These are phyloP conservation scores for Epichloe coenophiala DNA, from an alignment of 2,329 filamentous ascomycete genomes.

Conservation along the genomic window DNA sequence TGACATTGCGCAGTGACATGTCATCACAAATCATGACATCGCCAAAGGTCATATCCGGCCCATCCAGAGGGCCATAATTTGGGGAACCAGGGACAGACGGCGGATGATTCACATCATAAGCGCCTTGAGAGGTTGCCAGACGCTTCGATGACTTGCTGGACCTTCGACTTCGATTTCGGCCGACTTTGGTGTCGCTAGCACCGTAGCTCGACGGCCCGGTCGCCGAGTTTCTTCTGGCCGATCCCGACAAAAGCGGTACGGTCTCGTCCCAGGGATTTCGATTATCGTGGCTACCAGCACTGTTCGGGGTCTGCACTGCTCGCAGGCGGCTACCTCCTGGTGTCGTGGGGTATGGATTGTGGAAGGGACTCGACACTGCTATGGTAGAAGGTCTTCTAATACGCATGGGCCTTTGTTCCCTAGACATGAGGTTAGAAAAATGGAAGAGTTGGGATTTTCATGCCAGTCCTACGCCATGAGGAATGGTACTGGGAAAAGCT, in stretches of 20 bases:
- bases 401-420: conserved; percentile 48
- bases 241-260: conserved; percentile 37
- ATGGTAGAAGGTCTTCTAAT: conserved; percentile 46
- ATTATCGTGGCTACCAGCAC: conserved; percentile 35
- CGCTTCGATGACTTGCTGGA: conserved; percentile 39
- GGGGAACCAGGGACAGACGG: conserved; percentile 55
- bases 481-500: conserved; percentile 5
- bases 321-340: conserved; percentile 21
- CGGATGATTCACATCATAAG: conserved; percentile 53
- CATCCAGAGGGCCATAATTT: conserved; percentile 32
- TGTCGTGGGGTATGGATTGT: conserved; percentile 17
- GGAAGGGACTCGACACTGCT: conserved; percentile 20
- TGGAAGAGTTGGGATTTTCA: neutral
- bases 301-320: conserved; percentile 22
- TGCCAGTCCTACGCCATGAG: neutral
- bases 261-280: conserved; percentile 33
- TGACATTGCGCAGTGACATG: conserved; percentile 26
- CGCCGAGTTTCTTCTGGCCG: conserved; percentile 12
- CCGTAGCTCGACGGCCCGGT: conserved; percentile 26
- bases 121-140: conserved; percentile 19
- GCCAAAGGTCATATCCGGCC: conserved; percentile 45
- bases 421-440: conserved; percentile 13
- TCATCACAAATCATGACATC: conserved; percentile 61
- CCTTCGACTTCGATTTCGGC: conserved; percentile 27
- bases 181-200: conserved; percentile 23